Evolutionary conservation across 2,329 filamentous ascomycete species (phyloP), one percentile per base, ranked within the genome.

Genomic region (Xylariaceae sp.): DNA sequence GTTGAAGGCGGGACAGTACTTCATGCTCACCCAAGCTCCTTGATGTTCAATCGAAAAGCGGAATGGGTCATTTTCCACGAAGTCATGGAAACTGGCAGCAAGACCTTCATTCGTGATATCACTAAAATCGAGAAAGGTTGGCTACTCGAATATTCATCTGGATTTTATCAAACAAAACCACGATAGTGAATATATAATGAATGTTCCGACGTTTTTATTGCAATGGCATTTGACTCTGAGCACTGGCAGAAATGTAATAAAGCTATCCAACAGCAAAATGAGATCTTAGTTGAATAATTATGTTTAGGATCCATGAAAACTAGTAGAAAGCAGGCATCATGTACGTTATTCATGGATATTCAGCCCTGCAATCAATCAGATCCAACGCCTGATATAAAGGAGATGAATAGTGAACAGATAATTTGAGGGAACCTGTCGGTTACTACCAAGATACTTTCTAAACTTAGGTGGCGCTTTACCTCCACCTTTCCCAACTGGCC

Each of bases 11-110:
- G 85, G 32, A 88, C 87, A 44, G 82, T 85, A 4, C 77, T 97
- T 47, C 83, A 96, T 75, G 91, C 92, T 18, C 94, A 99, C 73
- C 94, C 94, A 0, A 96, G 85, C 67, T 95, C 89, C 32, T 75
- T 97, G 62, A 91, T 97, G 85, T 97, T 97, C 77, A 96, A 96
- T 72, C 86, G 92, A 51, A 97, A 95, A 76, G 91, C 91, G 9
- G 92, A 97, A 60, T 97, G 93, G 92, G 92, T 97, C 8, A 82
- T 99, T 27, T 99, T 97, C 68, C 89, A 95, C 65, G 93, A 97
- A 74, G 85, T 96, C 30, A 84, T 96, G 79, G 91, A 97, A 75
- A 95, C 90, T 4, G 85, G 88, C 8, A 84, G 83, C 59, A 97
- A 97, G 78, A 92, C 84, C 0, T 97, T 88, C 69, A 95, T 99